Percentiles rank a stretch among this genome's conserved stretches.
phyloP scores from a whole-genome alignment of 805 yeast genomes.

The Metschnikowia reukaufii region DNA sequence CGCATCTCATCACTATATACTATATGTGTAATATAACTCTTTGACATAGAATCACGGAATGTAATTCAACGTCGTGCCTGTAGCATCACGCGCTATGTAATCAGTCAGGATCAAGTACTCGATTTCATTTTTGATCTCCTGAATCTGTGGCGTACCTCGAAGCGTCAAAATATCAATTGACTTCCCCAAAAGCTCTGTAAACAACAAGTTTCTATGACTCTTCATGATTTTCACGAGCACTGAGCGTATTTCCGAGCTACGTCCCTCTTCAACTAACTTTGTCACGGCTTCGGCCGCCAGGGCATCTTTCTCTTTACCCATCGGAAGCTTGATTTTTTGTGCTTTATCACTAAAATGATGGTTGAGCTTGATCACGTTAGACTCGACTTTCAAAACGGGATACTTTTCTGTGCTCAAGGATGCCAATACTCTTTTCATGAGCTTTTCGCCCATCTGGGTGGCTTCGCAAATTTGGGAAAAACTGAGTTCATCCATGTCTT shows the following conservation, averaged over 20 bases:
- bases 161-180: constrained; percentile 22
- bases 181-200: constrained; percentile 31
- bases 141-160: constrained; percentile 28
- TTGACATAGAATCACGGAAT: constrained; percentile 27
- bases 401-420: constrained; percentile 34
- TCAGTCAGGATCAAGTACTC: constrained; percentile 39
- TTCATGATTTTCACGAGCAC: constrained; percentile 36
- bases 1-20: constrained; percentile 2
- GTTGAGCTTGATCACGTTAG: constrained; percentile 22
- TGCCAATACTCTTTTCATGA: constrained; percentile 30
- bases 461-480: constrained; percentile 23
- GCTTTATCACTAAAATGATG: constrained; percentile 29
- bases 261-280: constrained; percentile 19
- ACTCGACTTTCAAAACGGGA: constrained; percentile 23
- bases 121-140: constrained; percentile 33
- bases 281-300: constrained; percentile 9
- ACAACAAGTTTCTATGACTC: constrained; percentile 21
- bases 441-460: constrained; percentile 35
- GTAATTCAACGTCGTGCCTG: constrained; percentile 26
- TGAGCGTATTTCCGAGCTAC: constrained; percentile 32
- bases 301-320: constrained; percentile 20
- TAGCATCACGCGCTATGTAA: constrained; percentile 28
- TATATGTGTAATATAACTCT: background rate
- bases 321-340: constrained; percentile 29
- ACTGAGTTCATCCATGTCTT: constrained; percentile 23